Evolutionary conservation across 305 asterid genomes (phyloP).

Genomic region (Fraxinus velutina): DNA sequence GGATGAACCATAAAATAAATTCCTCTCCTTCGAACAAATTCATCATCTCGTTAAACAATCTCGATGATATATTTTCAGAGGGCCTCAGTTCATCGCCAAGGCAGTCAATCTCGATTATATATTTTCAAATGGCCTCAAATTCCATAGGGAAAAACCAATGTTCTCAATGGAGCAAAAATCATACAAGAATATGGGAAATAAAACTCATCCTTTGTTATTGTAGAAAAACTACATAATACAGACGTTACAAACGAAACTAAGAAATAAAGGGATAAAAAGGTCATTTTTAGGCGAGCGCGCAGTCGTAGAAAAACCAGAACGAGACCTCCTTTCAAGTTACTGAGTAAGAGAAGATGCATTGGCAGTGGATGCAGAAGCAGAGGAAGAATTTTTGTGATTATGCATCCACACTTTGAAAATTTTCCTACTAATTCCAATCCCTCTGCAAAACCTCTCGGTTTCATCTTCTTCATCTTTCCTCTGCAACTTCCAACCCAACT

Average conservation of each 20-base stretch:
- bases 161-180: neutral
- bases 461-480: conserved; percentile 52
- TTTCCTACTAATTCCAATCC: conserved; percentile 53
- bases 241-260: neutral
- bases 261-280: neutral
- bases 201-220: neutral
- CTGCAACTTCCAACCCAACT: conserved; percentile 56
- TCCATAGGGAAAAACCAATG: neutral
- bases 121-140: neutral
- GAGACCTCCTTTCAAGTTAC: conserved; percentile 6
- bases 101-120: neutral
- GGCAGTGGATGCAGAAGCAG: conserved; percentile 32
- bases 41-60: neutral
- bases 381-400: conserved; percentile 49
- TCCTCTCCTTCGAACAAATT: neutral
- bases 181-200: neutral
- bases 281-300: neutral
- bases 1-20: neutral
- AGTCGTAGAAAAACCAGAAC: neutral
- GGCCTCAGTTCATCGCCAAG: neutral
- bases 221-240: neutral
- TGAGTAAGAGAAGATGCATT: conserved; percentile 60
- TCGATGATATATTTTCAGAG: too few relatives aligned
- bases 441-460: conserved; percentile 53
- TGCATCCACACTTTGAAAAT: conserved; percentile 81